Evolutionary conservation across 1,139 yeast species (phyloP).

Genomic region (Yamadazyma dushanensis): DNA sequence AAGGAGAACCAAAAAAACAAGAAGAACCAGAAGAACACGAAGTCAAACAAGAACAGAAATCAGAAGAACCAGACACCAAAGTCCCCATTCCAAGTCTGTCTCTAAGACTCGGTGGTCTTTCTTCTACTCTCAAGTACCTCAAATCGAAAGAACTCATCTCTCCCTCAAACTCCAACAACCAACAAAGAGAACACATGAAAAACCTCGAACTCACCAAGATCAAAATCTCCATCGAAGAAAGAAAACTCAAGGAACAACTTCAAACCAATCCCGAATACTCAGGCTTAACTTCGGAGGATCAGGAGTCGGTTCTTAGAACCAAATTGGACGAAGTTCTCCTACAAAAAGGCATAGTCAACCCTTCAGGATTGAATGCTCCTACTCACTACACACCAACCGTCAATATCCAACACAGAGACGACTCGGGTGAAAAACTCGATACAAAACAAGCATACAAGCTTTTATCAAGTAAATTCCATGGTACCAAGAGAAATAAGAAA

Average conservation of each 20-base stretch:
- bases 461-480: constrained; percentile 86
- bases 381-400: constrained; percentile 63
- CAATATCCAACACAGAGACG: constrained; percentile 66
- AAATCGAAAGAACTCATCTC: constrained; percentile 37
- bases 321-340: constrained; percentile 31
- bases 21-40: not conserved
- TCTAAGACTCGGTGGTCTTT: constrained; percentile 49
- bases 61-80: not conserved
- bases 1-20: not conserved
- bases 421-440: constrained; percentile 61
- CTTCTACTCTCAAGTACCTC: constrained; percentile 56
- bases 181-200: constrained; percentile 29
- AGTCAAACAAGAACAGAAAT: not conserved
- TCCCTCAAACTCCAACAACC: constrained; percentile 17
- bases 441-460: constrained; percentile 84
- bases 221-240: constrained; percentile 37
- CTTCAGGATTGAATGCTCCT: constrained; percentile 1
- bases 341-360: constrained; percentile 25
- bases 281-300: constrained; percentile 30
- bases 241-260: constrained; percentile 42
- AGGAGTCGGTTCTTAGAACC: constrained; percentile 27
- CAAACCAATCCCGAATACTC: constrained; percentile 30
- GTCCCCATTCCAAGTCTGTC: constrained; percentile 1
- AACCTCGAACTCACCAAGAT: constrained; percentile 35
- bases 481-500: constrained; percentile 27